These are phyloP conservation scores for Vitis riparia DNA, from an alignment of 164 flowering plant genomes.

Conservation along the genomic window DNA sequence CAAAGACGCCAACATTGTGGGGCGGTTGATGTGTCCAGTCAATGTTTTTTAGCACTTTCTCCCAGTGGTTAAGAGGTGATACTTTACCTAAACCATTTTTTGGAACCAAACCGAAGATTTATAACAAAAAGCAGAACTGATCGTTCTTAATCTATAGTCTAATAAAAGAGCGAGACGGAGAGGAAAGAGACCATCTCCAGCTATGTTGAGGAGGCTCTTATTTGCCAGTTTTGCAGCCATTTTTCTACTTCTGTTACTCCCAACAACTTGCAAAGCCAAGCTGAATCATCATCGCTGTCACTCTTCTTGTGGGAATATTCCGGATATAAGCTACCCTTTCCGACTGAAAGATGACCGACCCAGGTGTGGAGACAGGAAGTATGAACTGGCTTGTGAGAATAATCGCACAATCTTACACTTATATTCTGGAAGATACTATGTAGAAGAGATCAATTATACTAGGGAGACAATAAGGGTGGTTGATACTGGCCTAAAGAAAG, in stretches of 20 bases:
- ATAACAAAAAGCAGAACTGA: no score
- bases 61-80: no score
- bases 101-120: no score
- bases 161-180: no score
- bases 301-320: conserved; percentile 10
- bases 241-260: not conserved
- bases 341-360: conserved; percentile 2
- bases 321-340: conserved; percentile 10
- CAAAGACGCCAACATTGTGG: no score
- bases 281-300: not conserved
- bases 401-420: conserved; percentile 4
- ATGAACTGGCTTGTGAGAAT: conserved; percentile 4
- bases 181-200: no score
- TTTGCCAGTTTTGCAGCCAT: not conserved
- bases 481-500: no score
- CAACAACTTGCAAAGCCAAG: not conserved
- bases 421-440: conserved; percentile 7
- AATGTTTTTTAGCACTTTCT: no score
- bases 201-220: no score
- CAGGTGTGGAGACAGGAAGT: not conserved
- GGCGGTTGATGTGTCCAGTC: no score
- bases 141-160: no score
- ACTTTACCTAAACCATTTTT: no score
- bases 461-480: conserved; percentile 5
- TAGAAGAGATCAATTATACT: conserved; percentile 10